Conservation (phyloP, 306 rosid species). For the Arachis hypogaea region DNA sequence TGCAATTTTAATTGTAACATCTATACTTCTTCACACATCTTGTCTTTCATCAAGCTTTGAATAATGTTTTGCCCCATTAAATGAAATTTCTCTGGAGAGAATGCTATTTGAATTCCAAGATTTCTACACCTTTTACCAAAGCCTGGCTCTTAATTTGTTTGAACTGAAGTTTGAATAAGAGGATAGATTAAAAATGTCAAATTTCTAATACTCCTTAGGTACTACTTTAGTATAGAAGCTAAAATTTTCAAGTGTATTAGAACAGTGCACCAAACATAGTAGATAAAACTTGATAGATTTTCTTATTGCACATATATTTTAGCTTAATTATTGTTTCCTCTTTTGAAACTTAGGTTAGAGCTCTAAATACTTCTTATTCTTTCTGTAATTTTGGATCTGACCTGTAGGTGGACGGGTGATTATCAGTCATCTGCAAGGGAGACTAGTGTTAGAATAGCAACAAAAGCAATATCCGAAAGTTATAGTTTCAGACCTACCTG, state of each 20-base stretch:
- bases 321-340: slow-evolving; percentile 17
- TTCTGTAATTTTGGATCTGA: slow-evolving; percentile 28
- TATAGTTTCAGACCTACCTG: slow-evolving; percentile 75
- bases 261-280: background rate
- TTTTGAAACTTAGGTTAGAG: slow-evolving; percentile 8
- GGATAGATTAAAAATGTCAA: slow-evolving; percentile 18
- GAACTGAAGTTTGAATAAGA: background rate
- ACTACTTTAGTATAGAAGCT: background rate
- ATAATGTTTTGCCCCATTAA: background rate
- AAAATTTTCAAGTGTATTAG: background rate
- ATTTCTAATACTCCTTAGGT: background rate
- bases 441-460: slow-evolving; percentile 63
- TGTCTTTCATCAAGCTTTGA: background rate
- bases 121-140: background rate
- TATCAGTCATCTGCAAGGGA: slow-evolving; percentile 86
- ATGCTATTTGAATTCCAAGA: background rate
- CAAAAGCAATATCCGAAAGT: slow-evolving; percentile 58
- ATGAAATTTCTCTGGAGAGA: background rate
- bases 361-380: slow-evolving; percentile 12
- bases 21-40: slow-evolving; percentile 16
- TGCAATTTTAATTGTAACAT: background rate
- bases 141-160: slow-evolving; percentile 7
- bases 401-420: slow-evolving; percentile 76
- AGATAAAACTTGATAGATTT: background rate
- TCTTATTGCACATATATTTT: slow-evolving; percentile 11